phyloP scores from a whole-genome alignment of 139 green algal species.

The Astrephomene gubernaculifera region DNA sequence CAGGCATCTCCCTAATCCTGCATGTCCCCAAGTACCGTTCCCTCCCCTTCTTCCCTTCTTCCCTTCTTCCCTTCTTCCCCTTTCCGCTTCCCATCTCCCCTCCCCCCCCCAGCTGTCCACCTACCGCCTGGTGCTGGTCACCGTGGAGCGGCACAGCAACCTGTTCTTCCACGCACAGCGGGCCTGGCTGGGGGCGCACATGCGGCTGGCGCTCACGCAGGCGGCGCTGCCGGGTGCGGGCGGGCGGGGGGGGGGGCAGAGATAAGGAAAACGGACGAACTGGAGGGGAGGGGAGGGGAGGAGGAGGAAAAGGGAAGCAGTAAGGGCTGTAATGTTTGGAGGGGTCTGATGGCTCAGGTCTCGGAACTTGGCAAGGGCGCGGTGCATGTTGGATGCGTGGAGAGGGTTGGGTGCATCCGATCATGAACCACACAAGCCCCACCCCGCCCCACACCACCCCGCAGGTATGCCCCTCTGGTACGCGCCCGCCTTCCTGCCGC shows the following conservation, averaged over 20 bases:
- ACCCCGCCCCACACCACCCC: not conserved
- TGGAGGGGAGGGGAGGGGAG: no score
- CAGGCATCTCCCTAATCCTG: no score
- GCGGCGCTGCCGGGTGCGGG: slow-evolving; percentile 35
- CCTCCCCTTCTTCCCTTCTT: not conserved
- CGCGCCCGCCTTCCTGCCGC: slow-evolving; percentile 33
- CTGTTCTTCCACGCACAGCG: slow-evolving; percentile 56
- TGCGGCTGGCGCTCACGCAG: slow-evolving; percentile 45
- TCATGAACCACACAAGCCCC: no score
- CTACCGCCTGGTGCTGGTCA: slow-evolving; percentile 48
- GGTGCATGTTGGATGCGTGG: no score
- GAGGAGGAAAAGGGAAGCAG: no score
- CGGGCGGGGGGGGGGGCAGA: not conserved
- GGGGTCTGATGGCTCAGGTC: no score
- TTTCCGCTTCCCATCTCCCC: no score
- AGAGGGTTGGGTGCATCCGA: no score
- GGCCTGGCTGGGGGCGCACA: slow-evolving; percentile 59
- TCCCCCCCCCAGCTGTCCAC: slow-evolving; percentile 5
- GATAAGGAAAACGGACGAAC: no score
- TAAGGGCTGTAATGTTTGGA: no score
- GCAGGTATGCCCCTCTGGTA: slow-evolving; percentile 48
- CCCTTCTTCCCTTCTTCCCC: not conserved
- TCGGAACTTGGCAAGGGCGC: no score
- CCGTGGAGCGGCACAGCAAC: slow-evolving; percentile 43
- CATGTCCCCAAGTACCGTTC: no score